Evolutionary conservation across 768 basidiomycete genomes (phyloP).

Genomic region (Mycena rosella): DNA sequence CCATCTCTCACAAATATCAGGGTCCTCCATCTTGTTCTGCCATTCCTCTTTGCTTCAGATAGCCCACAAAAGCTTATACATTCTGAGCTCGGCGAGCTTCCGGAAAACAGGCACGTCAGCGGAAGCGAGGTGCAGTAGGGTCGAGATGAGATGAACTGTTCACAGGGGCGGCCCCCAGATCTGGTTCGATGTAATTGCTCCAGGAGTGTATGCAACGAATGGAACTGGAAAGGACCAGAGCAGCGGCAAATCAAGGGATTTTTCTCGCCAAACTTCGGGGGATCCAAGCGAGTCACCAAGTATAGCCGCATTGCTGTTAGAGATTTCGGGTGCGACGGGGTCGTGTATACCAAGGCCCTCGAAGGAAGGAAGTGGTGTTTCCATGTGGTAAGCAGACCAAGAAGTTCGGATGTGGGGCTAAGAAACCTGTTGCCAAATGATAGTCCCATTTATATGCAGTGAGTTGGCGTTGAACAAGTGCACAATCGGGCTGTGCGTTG

Average conservation of each 20-base stretch:
- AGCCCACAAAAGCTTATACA: conserved; percentile 28
- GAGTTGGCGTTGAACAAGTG: too few relatives aligned
- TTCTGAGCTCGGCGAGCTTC: conserved; percentile 22
- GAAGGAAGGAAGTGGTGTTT: not conserved
- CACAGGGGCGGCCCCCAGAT: not conserved
- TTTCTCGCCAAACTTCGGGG: not conserved
- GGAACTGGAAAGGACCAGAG: conserved; percentile 3
- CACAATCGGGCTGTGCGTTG: too few relatives aligned
- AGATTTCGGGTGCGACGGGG: not conserved
- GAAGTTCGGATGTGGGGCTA: not conserved
- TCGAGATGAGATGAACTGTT: not conserved
- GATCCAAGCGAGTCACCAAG: too few relatives aligned
- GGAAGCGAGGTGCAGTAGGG: too few relatives aligned
- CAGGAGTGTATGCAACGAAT: not conserved
- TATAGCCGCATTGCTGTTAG: not conserved
- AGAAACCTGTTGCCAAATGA: too few relatives aligned
- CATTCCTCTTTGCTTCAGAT: conserved; percentile 29
- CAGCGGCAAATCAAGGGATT: not conserved
- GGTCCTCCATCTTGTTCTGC: conserved; percentile 22
- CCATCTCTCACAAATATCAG: conserved; percentile 28
- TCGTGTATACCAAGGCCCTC: not conserved
- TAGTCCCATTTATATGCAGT: too few relatives aligned
- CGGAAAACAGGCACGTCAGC: not conserved
- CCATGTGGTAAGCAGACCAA: too few relatives aligned
- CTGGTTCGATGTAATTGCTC: not conserved